Base-by-base conservation (phyloP, 2,329 filamentous ascomycete species). In the Westerdykella sp. region DNA sequence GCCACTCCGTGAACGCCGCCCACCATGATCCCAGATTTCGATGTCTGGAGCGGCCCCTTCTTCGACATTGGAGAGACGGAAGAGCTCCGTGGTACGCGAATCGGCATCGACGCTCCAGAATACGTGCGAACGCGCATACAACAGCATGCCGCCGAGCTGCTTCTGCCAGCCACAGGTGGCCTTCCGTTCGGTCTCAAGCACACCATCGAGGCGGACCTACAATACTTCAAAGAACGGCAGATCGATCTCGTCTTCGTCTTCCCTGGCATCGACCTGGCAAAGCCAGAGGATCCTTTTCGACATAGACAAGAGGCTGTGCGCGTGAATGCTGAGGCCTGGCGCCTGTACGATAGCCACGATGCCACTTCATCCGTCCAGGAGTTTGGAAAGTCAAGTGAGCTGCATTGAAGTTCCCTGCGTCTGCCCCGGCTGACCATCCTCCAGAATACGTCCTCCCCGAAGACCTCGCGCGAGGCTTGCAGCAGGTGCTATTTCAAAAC, bases 181-280 rank as follows among this genome's bases (percentile, higher is more conserved):
- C 78, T 91, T 48, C 93, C 91, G 2, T 81, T 86, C 47, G 85
- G 85, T 41, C 77, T 97, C 60, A 80, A 80, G 66, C 74, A 73
- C 51, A 84, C 85, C 58, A 84, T 98, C 50, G 80, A 87, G 62
- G 76, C 78, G 40, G 87, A 95, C 55, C 73, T 98, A 23, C 77
- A 85, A 47, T 73, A 74, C 45, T 87, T 93, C 75, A 79, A 80
- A 47, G 76, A 77, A 37, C 72, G 83, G 56, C 78, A 79, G 15
- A 83, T 95, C 41, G 80, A 74, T n/a, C 87, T 87, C 2, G 73
- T 94, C 50, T 97, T 98, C 66, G 77, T 98, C 40, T 98, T 98
- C 68, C 87, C 91, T 65, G 93, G 93, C 30, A 79, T 95, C 57
- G 81, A 88, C 32, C 78, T 89, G 47, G 81, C 82, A 32, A 84